Evolutionary conservation across 2,329 filamentous ascomycete species (phyloP), one percentile per base, ranked within the genome.

Genomic region (Alternaria gansuensis): DNA sequence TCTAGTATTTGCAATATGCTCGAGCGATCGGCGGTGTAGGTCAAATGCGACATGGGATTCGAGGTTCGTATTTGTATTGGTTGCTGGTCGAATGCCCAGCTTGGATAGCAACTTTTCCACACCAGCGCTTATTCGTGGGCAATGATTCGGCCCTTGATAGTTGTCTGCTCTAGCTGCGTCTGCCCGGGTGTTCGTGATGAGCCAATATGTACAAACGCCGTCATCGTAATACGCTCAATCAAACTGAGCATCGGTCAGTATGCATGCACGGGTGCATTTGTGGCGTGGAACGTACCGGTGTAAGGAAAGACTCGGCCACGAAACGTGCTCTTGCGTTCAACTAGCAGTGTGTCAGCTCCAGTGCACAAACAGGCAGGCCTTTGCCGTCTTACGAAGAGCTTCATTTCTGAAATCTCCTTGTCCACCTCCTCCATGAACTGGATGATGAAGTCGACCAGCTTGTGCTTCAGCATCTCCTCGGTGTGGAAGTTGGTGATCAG

Each of bases 381-480:
- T 1, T 34, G 31, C 28, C 29, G 29, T 83, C 92, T 69, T 86
- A 97, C 94, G 80, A 99, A 99, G 73, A 99, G 90, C 86, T 99
- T 99, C 95, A 99, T 98, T 82, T 99, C 96, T 3, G 95, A 98
- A 60, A 99, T 99, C 80, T 99, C 95, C 84, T 99, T 99, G 80
- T 99, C 96, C 4, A 99, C 96, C 78, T 99, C 95, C 80, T 99
- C 94, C 94, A 99, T 98, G 75, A 99, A 99, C 75, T 98, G 90
- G 67, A 99, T 97, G 69, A 99, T 96, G 75, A 99, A 99, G 78
- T 99, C 95, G 33, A 99, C 96, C 69, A 99, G 85, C 83, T 99
- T 98, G 78, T 99, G 94, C 84, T 98, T 98, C 77, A 98, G 80
- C 93, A 99, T 97, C 77, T 96, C 91, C 79, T 98, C 95, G 4